Conservation (phyloP, 2,329 filamentous ascomycete genomes). For the Fonsecaea erecta region DNA sequence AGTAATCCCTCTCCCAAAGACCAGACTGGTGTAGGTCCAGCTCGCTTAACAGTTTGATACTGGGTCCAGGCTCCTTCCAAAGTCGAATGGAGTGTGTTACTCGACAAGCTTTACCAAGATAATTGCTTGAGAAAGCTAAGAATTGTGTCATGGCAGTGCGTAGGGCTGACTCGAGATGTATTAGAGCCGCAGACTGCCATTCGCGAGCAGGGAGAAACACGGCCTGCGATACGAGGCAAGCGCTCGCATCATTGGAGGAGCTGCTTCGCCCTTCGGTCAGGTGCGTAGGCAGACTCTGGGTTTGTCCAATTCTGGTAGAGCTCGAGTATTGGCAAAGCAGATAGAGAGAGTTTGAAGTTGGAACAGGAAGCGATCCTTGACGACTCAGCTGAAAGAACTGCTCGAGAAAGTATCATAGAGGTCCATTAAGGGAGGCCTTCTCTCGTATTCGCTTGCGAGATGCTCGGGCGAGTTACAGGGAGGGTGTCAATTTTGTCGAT, state of each 20-base stretch:
- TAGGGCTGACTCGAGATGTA: neutral
- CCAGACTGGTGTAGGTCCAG: neutral
- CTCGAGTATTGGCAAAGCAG: neutral
- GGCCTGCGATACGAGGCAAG: neutral
- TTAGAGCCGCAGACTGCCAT: neutral
- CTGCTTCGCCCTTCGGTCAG: neutral
- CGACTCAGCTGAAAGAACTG: neutral
- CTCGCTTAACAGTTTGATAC: neutral
- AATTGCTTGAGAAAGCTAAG: neutral
- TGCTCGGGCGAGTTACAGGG: neutral
- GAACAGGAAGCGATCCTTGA: neutral
- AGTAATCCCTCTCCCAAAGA: neutral
- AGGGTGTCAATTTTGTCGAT: neutral
- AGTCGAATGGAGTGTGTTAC: neutral
- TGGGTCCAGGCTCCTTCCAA: neutral
- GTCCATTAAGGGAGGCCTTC: neutral
- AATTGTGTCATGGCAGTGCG: neutral
- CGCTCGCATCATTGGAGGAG: neutral
- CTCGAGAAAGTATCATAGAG: neutral
- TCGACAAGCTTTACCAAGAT: neutral
- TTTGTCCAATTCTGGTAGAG: neutral
- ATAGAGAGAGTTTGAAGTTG: neutral
- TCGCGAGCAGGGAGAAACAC: neutral
- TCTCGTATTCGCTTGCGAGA: constrained; percentile 8
- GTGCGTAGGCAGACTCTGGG: neutral